These are phyloP conservation scores for Takashimella tepidaria DNA, from an alignment of 1,284 basidiomycete species.

Conservation along the genomic window DNA sequence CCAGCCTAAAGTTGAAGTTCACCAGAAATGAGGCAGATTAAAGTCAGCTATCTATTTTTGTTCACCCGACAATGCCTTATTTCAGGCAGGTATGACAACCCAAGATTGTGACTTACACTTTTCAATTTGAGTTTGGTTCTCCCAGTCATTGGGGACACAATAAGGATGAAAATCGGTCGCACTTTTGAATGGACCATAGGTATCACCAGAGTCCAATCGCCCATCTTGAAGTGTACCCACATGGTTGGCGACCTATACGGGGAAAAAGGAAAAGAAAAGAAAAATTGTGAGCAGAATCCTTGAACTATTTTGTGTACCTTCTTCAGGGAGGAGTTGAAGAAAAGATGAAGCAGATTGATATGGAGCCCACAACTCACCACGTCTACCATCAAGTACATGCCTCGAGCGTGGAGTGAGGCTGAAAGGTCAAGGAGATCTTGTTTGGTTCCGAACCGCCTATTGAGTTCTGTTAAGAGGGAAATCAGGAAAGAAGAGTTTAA, in stretches of 20 bases:
- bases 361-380: too few relatives aligned
- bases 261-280: too few relatives aligned
- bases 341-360: too few relatives aligned
- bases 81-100: too few relatives aligned
- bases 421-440: constrained; percentile 49
- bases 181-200: constrained; percentile 43
- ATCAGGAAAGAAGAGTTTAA: too few relatives aligned
- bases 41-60: too few relatives aligned
- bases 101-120: constrained; percentile 30
- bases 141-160: constrained; percentile 48
- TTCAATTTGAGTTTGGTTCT: constrained; percentile 49
- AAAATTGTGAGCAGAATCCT: too few relatives aligned
- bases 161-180: constrained; percentile 46
- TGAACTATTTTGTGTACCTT: too few relatives aligned
- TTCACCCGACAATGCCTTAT: too few relatives aligned
- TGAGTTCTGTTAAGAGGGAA: constrained; percentile 47
- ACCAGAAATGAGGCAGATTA: background rate
- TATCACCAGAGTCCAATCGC: constrained; percentile 5
- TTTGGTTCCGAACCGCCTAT: constrained; percentile 48
- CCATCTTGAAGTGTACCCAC: background rate
- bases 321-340: too few relatives aligned
- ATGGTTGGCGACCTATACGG: background rate
- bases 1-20: constrained; percentile 41
- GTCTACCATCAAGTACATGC: constrained; percentile 54
- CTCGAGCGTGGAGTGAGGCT: constrained; percentile 47